Conservation (phyloP, 1,284 basidiomycete species). For the Ustilago curta region DNA sequence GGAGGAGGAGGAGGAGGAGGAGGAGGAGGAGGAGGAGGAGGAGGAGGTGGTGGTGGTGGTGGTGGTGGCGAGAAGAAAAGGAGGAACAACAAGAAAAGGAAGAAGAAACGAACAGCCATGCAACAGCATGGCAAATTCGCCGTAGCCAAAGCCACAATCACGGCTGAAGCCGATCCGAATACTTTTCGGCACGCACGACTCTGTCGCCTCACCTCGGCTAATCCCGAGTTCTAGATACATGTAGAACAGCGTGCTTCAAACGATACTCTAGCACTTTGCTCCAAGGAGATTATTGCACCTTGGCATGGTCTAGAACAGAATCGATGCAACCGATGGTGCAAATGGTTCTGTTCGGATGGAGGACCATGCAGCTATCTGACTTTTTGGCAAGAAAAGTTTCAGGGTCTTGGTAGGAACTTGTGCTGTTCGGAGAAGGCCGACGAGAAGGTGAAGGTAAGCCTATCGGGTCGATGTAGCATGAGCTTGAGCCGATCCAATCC, state of each 20-base stretch:
- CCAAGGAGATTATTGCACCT: too few relatives aligned
- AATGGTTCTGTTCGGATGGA: background rate
- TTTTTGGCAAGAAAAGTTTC: background rate
- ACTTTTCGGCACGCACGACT: background rate
- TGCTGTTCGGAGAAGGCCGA: conserved; percentile 5
- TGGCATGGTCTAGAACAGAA: too few relatives aligned
- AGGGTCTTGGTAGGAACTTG: background rate
- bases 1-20: background rate
- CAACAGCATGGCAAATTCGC: conserved; percentile 1
- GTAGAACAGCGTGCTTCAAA: too few relatives aligned
- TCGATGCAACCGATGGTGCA: background rate
- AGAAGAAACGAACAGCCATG: conserved; percentile 5
- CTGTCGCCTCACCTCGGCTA: background rate
- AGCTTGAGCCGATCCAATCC: background rate
- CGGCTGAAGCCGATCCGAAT: background rate
- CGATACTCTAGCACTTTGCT: background rate
- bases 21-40: background rate
- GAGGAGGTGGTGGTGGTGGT: too few relatives aligned
- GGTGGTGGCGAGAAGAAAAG: conserved; percentile 15
- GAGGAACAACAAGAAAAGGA: background rate
- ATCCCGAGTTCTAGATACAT: too few relatives aligned
- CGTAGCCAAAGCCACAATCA: background rate
- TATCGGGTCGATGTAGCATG: too few relatives aligned
- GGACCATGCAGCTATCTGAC: background rate
- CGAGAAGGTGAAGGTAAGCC: background rate